Base-by-base conservation (phyloP, 225 moss, liverwort and hornwort species). In the Polytrichum commune region DNA sequence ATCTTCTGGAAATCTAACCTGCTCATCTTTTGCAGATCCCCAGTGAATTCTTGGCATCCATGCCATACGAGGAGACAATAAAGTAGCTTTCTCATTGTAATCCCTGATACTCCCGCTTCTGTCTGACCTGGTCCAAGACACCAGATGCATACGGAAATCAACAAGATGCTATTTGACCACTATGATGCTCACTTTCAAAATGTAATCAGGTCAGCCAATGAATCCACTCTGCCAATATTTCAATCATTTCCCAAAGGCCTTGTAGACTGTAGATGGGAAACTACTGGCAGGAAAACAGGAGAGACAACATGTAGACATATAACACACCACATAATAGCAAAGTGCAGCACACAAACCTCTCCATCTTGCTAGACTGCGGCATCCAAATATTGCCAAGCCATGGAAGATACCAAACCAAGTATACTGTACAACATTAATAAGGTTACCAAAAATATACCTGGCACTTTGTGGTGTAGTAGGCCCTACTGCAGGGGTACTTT, bases 21-120 rank as follows among this genome's bases (percentile, higher is more conserved):
- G 97, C 29, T 98, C 93, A 86, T 95, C 92, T 86, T 89, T 94
- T 32, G 84, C 77, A 35, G 77, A 38, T 72, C 90, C 89, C 97
- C 97, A 98, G 70, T 88, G 82, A 13, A 98, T 79, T 75, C 97
- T 91, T 60, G 93, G 93, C 81, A 94, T 89, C 94, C 97, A 94
- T 71, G 76, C 74, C 70, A 88, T 94, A 64, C 87, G 86, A 80
- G 97, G 97, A 76, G 97, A 98, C 32, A 82, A 73, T 81, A 92
- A 91, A 60, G 86, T 77, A 18, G 82, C 76, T 63, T 69, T 69
- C 66, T 90, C 94, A 58, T 88, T 83, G 72, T 79, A 81, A 18
- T 93, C 93, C 79, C 75, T 82, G 22, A 83, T 78, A 68, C 78
- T 81, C 28, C 70, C 78, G 72, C 75, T 77, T 79, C 26, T 85